Evolutionary conservation across 2,329 filamentous ascomycete species (phyloP).

Genomic region (Hypoxylon sp.): DNA sequence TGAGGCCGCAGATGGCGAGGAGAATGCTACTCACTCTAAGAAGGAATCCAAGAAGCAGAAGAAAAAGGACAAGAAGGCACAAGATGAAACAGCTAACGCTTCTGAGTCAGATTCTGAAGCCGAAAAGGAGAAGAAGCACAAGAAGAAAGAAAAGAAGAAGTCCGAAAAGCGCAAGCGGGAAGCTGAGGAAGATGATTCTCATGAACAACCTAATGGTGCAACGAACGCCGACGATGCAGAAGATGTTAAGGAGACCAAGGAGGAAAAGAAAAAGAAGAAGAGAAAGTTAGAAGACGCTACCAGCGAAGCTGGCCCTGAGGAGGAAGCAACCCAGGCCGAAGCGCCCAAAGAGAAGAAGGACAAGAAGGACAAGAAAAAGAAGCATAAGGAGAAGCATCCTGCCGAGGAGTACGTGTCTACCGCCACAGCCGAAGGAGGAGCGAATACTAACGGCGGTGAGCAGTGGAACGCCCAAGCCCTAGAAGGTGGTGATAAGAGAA

Average conservation of each 20-base stretch:
- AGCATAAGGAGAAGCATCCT: slow-evolving; percentile 48
- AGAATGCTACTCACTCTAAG: background rate
- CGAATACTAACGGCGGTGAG: slow-evolving; percentile 54
- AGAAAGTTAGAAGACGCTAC: slow-evolving; percentile 46
- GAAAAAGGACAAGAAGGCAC: slow-evolving; percentile 41
- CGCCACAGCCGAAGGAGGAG: slow-evolving; percentile 46
- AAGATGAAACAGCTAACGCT: background rate
- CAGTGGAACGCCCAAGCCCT: slow-evolving; percentile 69
- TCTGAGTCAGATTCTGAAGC: slow-evolving; percentile 23
- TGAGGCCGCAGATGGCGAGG: slow-evolving; percentile 14
- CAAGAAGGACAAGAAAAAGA: slow-evolving; percentile 50
- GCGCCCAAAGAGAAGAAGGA: slow-evolving; percentile 47
- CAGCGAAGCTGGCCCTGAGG: slow-evolving; percentile 28
- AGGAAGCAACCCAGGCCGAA: slow-evolving; percentile 44
- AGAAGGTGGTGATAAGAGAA: slow-evolving; percentile 65
- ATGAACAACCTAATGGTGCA: slow-evolving; percentile 32
- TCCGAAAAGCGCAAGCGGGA: slow-evolving; percentile 54
- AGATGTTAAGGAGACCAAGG: slow-evolving; percentile 43
- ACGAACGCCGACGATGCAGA: slow-evolving; percentile 35
- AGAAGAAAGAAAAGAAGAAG: slow-evolving; percentile 56
- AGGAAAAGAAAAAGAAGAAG: slow-evolving; percentile 53
- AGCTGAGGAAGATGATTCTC: slow-evolving; percentile 41
- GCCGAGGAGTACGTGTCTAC: slow-evolving; percentile 44
- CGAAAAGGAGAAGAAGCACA: slow-evolving; percentile 51
- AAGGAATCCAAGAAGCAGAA: slow-evolving; percentile 47